Percentiles rank a stretch among this genome's conserved stretches.
These are phyloP conservation scores for Globisporangium barbulae DNA, from an alignment of 352 stramenopile genomes.

Conservation along the genomic window DNA sequence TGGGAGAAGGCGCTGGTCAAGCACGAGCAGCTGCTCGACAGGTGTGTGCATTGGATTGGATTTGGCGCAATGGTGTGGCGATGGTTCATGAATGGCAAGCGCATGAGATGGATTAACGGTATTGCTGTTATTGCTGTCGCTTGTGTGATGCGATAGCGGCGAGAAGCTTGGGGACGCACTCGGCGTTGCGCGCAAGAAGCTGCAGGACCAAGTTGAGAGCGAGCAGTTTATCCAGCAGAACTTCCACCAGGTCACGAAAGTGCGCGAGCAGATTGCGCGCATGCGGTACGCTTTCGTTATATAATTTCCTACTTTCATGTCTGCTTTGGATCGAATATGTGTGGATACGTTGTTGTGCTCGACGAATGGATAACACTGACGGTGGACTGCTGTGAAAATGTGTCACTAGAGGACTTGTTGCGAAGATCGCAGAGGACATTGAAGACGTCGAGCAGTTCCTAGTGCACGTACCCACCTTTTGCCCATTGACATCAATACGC, in stretches of 20 bases:
- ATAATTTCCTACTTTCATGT: not conserved
- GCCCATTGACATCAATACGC: not conserved
- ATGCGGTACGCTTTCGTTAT: constrained; percentile 30
- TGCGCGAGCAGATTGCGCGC: constrained; percentile 50
- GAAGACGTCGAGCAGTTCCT: constrained; percentile 74
- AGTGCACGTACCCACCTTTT: constrained; percentile 21
- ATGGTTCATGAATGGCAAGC: not conserved
- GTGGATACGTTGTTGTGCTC: not conserved
- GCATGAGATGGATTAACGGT: not conserved
- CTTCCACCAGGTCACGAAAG: constrained; percentile 52
- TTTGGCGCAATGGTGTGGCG: too few relatives aligned
- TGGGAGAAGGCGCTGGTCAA: constrained; percentile 25
- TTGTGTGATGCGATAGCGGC: constrained; percentile 28
- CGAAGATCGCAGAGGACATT: constrained; percentile 53
- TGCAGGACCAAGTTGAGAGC: constrained; percentile 63
- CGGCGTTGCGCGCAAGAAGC: constrained; percentile 30
- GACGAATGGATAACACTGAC: not conserved
- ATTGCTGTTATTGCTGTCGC: not conserved
- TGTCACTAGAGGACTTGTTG: constrained; percentile 32
- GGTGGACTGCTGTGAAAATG: not conserved
- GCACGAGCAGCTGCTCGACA: constrained; percentile 47
- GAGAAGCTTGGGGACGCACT: constrained; percentile 46
- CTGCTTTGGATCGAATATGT: not conserved
- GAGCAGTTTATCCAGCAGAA: constrained; percentile 65
- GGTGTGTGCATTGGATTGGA: constrained; percentile 14